phyloP scores from a whole-genome alignment of 345 rosid species.

The Eucalyptus victrix region DNA sequence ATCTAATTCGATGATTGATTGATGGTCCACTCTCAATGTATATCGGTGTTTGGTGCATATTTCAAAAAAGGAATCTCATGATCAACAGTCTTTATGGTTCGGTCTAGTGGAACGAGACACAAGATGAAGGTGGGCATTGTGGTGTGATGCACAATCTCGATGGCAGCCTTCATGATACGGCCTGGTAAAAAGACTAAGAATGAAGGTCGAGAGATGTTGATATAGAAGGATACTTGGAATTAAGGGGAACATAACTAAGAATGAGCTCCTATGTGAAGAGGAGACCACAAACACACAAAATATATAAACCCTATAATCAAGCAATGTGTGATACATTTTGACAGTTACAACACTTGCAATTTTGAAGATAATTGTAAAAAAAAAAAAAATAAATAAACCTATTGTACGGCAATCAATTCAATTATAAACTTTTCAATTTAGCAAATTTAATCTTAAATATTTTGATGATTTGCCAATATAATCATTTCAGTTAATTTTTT shows the following conservation, averaged over 20 bases:
- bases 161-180: not conserved
- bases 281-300: not conserved
- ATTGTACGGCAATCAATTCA: not conserved
- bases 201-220: not conserved
- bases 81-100: not conserved
- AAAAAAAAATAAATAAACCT: too few species aligned
- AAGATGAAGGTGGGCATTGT: not conserved
- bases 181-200: not conserved
- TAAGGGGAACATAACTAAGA: not conserved
- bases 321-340: not conserved
- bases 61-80: not conserved
- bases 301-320: not conserved
- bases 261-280: not conserved
- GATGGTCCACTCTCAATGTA: not conserved
- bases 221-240: not conserved
- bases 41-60: not conserved
- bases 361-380: not conserved
- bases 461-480: not conserved
- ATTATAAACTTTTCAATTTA: not conserved
- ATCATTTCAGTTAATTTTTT: rapidly evolving
- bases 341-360: not conserved
- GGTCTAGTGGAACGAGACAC: not conserved
- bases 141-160: not conserved
- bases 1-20: not conserved
- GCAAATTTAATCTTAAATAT: too few species aligned